These are phyloP conservation scores for Talaromyces sp. DNA, from an alignment of 2,329 filamentous ascomycete genomes.

Conservation along the genomic window DNA sequence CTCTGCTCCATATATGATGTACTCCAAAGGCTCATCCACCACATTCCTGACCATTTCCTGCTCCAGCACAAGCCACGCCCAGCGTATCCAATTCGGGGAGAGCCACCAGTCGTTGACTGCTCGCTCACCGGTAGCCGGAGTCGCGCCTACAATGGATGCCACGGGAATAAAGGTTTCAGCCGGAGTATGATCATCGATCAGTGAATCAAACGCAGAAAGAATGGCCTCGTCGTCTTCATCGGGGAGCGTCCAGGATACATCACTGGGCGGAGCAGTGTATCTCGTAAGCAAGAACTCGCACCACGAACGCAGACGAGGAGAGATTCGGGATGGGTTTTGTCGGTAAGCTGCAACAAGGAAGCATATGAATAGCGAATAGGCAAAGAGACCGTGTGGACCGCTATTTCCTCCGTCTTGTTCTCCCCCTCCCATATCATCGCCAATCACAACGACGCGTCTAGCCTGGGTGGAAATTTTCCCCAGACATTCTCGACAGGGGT, in stretches of 20 bases:
- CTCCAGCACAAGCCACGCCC: constrained; percentile 39
- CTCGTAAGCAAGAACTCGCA: constrained; percentile 29
- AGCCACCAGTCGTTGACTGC: constrained; percentile 31
- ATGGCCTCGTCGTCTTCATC: constrained; percentile 24
- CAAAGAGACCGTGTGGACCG: constrained; percentile 19
- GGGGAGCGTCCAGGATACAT: constrained; percentile 26
- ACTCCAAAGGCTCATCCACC: constrained; percentile 29
- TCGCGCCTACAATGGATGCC: background rate
- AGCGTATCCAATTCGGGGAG: constrained; percentile 35
- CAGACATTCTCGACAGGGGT: constrained; percentile 14
- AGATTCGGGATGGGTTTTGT: constrained; percentile 16
- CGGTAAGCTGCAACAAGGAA: constrained; percentile 26
- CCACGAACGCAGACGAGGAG: constrained; percentile 33
- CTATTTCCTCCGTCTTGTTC: constrained; percentile 13
- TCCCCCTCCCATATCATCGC: constrained; percentile 12
- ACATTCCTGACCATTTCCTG: constrained; percentile 36
- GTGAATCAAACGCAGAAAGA: constrained; percentile 19
- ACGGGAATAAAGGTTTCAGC: constrained; percentile 3
- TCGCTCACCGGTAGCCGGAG: constrained; percentile 1
- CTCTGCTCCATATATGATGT: constrained; percentile 16
- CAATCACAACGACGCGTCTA: constrained; percentile 3
- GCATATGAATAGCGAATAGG: constrained; percentile 29
- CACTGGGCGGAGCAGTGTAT: constrained; percentile 26
- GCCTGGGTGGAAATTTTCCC: background rate
- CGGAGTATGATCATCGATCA: constrained; percentile 17